Percentiles rank a stretch among this genome's conserved stretches.
Evolutionary conservation across 1,284 basidiomycete genomes (phyloP).

Genomic region (Trichosporon sp.): DNA sequence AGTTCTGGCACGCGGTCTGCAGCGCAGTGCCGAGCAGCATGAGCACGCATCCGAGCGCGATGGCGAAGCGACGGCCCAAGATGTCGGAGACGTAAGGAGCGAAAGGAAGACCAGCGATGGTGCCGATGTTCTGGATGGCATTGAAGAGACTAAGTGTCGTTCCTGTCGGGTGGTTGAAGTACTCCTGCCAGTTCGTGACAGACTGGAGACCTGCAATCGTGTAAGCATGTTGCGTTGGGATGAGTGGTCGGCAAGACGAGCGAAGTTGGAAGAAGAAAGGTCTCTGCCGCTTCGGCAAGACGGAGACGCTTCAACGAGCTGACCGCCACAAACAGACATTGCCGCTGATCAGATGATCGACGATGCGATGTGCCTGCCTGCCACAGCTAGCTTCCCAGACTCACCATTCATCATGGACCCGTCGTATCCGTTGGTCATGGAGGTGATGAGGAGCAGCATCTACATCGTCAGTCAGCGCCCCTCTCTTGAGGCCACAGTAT

Average conservation of each 20-base stretch:
- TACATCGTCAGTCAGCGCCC: background rate
- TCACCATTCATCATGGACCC: slow-evolving; percentile 28
- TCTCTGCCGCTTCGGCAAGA: too few relatives aligned
- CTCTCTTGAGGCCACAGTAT: background rate
- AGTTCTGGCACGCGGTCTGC: slow-evolving; percentile 51
- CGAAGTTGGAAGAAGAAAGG: too few relatives aligned
- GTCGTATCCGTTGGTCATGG: slow-evolving; percentile 26
- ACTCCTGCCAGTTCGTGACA: slow-evolving; percentile 13
- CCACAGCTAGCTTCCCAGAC: background rate
- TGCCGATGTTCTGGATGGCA: slow-evolving; percentile 28
- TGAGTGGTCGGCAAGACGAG: too few relatives aligned
- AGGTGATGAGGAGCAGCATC: slow-evolving; percentile 31
- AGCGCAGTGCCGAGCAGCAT: slow-evolving; percentile 31
- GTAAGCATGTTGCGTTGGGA: slow-evolving; percentile 11
- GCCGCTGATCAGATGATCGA: too few relatives aligned
- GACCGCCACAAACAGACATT: too few relatives aligned
- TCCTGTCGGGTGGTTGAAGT: slow-evolving; percentile 3
- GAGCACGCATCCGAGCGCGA: slow-evolving; percentile 25
- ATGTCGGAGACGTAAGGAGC: slow-evolving; percentile 28
- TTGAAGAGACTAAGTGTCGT: slow-evolving; percentile 25
- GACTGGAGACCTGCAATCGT: slow-evolving; percentile 23
- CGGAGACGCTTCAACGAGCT: too few relatives aligned
- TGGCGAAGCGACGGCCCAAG: slow-evolving; percentile 39
- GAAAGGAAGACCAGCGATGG: slow-evolving; percentile 24
- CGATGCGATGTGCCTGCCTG: background rate